phyloP scores from a whole-genome alignment of 1,284 basidiomycete species.

The Ceratobasidium theobromae region DNA sequence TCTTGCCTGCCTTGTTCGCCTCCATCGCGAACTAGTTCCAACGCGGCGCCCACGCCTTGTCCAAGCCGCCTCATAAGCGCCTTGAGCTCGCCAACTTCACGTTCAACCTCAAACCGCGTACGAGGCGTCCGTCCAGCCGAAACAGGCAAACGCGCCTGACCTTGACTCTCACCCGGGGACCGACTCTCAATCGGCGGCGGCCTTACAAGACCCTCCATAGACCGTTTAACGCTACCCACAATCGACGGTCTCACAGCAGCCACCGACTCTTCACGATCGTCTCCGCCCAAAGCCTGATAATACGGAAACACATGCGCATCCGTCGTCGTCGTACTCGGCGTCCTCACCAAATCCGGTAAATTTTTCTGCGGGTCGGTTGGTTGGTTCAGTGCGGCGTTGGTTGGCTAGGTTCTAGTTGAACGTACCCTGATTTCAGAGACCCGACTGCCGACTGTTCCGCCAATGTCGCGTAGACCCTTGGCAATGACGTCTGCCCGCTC shows the following conservation, averaged over 20 bases:
- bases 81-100: constrained; percentile 56
- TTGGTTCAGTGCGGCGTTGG: neutral
- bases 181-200: constrained; percentile 47
- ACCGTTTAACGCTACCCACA: neutral
- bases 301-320: constrained; percentile 14
- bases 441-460: constrained; percentile 38
- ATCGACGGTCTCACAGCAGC: neutral
- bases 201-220: constrained; percentile 38
- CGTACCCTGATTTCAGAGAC: constrained; percentile 40
- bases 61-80: constrained; percentile 61
- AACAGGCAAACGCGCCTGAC: neutral
- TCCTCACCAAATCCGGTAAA: constrained; percentile 33
- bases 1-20: constrained; percentile 58
- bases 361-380: constrained; percentile 22
- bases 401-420: neutral
- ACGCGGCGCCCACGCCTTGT: constrained; percentile 67
- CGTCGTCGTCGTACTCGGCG: constrained; percentile 4
- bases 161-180: no score
- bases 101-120: constrained; percentile 65
- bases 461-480: constrained; percentile 69
- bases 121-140: constrained; percentile 53
- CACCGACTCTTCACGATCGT: constrained; percentile 40
- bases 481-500: constrained; percentile 70
- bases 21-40: constrained; percentile 64
- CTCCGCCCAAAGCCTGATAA: constrained; percentile 40